Evolutionary conservation across 192 early-diverging fungal genomes (phyloP), one percentile per base, ranked within the genome.

Genomic region (Entophlyctis helioformis): DNA sequence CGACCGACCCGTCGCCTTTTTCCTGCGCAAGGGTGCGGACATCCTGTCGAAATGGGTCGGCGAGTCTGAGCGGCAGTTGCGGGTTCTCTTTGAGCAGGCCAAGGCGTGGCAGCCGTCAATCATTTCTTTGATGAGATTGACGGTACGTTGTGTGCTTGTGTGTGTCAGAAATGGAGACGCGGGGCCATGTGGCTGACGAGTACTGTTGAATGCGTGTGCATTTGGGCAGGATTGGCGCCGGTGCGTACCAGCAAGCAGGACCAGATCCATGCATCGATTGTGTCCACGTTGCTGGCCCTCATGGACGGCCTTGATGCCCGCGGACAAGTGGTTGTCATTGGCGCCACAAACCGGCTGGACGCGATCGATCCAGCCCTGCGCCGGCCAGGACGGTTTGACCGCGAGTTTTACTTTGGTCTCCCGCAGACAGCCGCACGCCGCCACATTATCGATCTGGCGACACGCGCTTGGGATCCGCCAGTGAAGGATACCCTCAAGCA

Each of bases 81-180:
- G 71, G 21, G 39, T 76, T 27, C 50, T 85, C 7, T 85, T 85
- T 53, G 81, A 84, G 23, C 64, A 83, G 38, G 83, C 83, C 15
- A 69, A 71, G 43, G 66, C 71, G 2, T 75, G 61, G 55, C 78
- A 86, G 42, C 84, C 81, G 0, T 59, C 60, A 25, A 82, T 86
- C 42, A 86, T 86, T 86, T 86, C 50, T 86, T 86, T 57, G 84
- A 86, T 48, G 84, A 86, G 57, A 83, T 86, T 53, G 84, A 86
- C 42, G 84, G 83, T 51, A 23, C 11, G 11, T 20, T 3, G 8
- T 25, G 32, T 20, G 16, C 10, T 28, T 19, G n/a, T n/a, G n/a
- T n/a, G n/a, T n/a, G n/a, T n/a, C n/a, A n/a, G n/a, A n/a, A n/a
- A n/a, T n/a, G n/a, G n/a, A n/a, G n/a, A n/a, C n/a, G n/a, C n/a